A percentile compares a stretch with the other conserved stretches of the same genome.
phyloP scores from a whole-genome alignment of 805 yeast species.

The Candida jianshihensis region DNA sequence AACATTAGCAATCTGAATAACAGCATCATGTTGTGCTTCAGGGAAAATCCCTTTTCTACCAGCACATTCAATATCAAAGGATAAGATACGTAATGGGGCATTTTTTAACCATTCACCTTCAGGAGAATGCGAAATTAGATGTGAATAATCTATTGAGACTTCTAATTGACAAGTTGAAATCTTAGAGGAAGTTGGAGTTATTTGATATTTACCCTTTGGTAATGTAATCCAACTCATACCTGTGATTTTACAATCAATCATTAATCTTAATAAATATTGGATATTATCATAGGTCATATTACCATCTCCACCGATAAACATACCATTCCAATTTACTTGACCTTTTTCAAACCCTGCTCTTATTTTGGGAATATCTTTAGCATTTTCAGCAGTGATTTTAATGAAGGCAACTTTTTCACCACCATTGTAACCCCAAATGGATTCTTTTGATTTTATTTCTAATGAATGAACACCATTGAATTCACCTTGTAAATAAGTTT shows the following conservation, averaged over 20 bases:
- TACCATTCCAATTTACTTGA: constrained; percentile 54
- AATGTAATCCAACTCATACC: constrained; percentile 98
- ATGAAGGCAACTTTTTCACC: constrained; percentile 72
- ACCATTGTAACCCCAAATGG: constrained; percentile 91
- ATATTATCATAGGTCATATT: constrained; percentile 83
- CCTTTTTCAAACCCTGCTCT: constrained; percentile 84
- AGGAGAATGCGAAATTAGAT: constrained; percentile 72
- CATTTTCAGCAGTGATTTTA: constrained; percentile 61
- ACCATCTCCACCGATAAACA: constrained; percentile 48
- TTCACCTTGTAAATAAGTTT: constrained; percentile 36
- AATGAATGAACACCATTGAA: constrained; percentile 56
- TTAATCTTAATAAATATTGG: constrained; percentile 74
- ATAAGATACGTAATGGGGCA: constrained; percentile 89
- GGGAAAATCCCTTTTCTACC: constrained; percentile 97
- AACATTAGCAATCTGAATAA: constrained; percentile 95
- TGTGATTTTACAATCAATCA: constrained; percentile 87
- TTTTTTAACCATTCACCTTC: constrained; percentile 91
- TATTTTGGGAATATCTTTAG: constrained; percentile 57
- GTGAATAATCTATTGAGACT: constrained; percentile 58
- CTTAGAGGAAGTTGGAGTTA: constrained; percentile 33
- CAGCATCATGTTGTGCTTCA: constrained; percentile 88
- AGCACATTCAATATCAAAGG: constrained; percentile 98
- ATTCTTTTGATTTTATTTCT: constrained; percentile 66
- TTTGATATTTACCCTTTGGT: constrained; percentile 62
- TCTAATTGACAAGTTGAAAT: constrained; percentile 85